A percentile compares a stretch with the other conserved stretches of the same genome.
Evolutionary conservation across 2,329 filamentous ascomycete species (phyloP).

Genomic region (Penicillium sp.): DNA sequence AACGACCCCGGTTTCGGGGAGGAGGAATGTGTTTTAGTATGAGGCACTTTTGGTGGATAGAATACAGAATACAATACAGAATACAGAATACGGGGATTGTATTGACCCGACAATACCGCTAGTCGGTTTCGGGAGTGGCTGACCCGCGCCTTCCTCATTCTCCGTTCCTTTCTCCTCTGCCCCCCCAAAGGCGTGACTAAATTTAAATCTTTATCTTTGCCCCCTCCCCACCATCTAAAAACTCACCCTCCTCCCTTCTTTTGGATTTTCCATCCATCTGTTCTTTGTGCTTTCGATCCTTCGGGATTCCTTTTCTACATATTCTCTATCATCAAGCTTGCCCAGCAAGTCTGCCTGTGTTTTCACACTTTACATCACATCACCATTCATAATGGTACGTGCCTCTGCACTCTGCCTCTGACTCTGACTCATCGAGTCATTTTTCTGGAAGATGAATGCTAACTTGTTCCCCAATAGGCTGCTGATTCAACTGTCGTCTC

Average conservation of each 20-base stretch:
- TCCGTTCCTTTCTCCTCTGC: neutral
- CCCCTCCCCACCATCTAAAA: conserved; percentile 31
- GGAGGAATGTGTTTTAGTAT: conserved; percentile 16
- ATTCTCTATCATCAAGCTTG: conserved; percentile 14
- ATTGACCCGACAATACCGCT: conserved; percentile 9
- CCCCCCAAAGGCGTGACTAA: conserved; percentile 24
- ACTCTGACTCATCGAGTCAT: neutral
- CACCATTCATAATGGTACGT: conserved; percentile 35
- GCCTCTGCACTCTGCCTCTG: neutral
- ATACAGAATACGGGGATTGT: neutral
- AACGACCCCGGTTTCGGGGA: conserved; percentile 30
- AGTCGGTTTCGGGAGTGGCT: conserved; percentile 17
- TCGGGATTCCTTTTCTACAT: conserved; percentile 20
- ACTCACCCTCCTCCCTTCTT: conserved; percentile 25
- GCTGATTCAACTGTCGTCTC: conserved; percentile 50
- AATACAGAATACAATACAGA: too few species aligned
- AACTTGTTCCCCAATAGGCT: conserved; percentile 35
- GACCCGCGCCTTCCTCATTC: conserved; percentile 18
- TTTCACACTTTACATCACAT: conserved; percentile 24
- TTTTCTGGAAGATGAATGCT: conserved; percentile 14
- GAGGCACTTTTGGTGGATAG: conserved; percentile 12
- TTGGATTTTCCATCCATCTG: conserved; percentile 29
- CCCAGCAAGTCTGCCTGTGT: conserved; percentile 15
- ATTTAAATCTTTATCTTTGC: conserved; percentile 33
- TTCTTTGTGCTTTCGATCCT: conserved; percentile 20